Base-by-base conservation (phyloP, 345 rosid species). In the Hibiscus syriacus region DNA sequence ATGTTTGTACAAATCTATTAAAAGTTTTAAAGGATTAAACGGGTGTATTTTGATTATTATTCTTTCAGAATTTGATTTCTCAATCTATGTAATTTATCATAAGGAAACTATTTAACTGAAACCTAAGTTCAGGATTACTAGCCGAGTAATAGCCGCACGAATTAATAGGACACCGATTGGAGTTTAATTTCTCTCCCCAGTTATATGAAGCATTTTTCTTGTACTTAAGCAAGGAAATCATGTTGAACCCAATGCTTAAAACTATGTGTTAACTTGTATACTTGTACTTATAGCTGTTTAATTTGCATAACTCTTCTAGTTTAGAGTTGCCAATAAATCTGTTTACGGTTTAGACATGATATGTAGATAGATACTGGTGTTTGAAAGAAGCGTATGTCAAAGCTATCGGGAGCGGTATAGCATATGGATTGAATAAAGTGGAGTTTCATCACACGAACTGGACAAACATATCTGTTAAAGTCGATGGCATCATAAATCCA, bases 341-440 rank as follows among this genome's bases (percentile, higher is more conserved):
- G 3, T 64, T 34, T 8, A 46, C 55, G 17, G 52, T 69, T 45
- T 63, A 64, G 3, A 32, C 39, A 26, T 55, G 12, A 68, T 50
- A 9, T 77, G 61, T 74, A 87, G 93, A 76, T 74, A 87, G 93
- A 76, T 85, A 79, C 61, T 87, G 93, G 93, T 77, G 81, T 71
- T 73, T 87, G 70, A 87, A 87, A 81, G 93, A 87, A 82, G 93
- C 93, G 25, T 85, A 77, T 79, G 90, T 84, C 46, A 87, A 87
- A 81, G 93, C 88, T 57, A 72, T 55, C 48, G 90, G 93, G 66
- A 72, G 76, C 58, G 93, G 90, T 66, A n/a, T 87, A 71, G 73
- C 67, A 1, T 59, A 55, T 63, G 84, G 76, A 38, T 59, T 85
- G 74, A 77, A 82, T 62, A 82, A 73, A 72, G 76, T 87, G 9